phyloP scores from a whole-genome alignment of 1,284 basidiomycete genomes.

The Chalciporus sp. region DNA sequence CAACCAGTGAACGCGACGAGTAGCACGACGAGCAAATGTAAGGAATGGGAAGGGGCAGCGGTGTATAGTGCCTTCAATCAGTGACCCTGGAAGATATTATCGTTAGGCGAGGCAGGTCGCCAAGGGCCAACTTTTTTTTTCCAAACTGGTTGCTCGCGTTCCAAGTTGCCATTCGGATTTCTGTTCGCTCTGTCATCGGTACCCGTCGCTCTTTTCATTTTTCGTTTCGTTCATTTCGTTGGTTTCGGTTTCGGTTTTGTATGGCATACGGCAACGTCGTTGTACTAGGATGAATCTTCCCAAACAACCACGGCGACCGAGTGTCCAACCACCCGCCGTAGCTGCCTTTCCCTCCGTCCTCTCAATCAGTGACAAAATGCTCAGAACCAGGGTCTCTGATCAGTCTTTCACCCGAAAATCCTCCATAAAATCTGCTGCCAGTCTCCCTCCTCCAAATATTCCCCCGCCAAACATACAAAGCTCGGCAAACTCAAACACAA shows the following conservation, averaged over 20 bases:
- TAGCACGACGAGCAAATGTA: background rate
- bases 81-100: background rate
- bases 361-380: slow-evolving; percentile 16
- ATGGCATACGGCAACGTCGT: slow-evolving; percentile 6
- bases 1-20: background rate
- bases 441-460: slow-evolving; percentile 9
- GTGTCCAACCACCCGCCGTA: slow-evolving; percentile 33
- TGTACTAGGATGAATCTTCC: slow-evolving; percentile 18
- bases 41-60: background rate
- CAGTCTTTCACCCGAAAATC: slow-evolving; percentile 20
- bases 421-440: slow-evolving; percentile 17
- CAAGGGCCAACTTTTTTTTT: background rate
- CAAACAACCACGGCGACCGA: slow-evolving; percentile 19
- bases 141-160: background rate
- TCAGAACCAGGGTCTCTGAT: slow-evolving; percentile 23
- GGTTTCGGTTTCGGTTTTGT: background rate
- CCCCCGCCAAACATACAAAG: slow-evolving; percentile 13
- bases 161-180: background rate
- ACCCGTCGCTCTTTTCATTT: slow-evolving; percentile 3
- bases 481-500: slow-evolving; percentile 16
- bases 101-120: background rate
- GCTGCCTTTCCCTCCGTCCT: slow-evolving; percentile 29
- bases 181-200: background rate
- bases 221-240: background rate
- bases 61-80: background rate